Evolutionary conservation across 1,139 yeast species (phyloP).

Genomic region (Saccharomyces hybrid): DNA sequence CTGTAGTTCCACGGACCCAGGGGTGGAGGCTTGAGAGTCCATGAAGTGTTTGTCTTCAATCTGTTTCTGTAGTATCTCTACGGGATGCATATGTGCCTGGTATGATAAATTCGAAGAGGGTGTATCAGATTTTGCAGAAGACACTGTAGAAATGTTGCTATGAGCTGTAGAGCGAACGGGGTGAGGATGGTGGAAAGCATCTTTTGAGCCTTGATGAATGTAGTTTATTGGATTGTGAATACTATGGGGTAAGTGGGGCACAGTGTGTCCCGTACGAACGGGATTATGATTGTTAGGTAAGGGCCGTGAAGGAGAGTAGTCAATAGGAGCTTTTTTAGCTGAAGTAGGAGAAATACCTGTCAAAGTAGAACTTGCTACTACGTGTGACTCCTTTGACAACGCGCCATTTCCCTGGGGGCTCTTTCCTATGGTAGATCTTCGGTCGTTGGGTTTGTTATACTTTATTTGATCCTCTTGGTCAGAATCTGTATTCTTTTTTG

Average conservation of each 20-base stretch:
- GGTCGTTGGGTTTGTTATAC: neutral
- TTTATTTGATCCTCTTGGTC: neutral
- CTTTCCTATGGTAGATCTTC: neutral
- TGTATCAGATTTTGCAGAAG: neutral
- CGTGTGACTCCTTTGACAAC: neutral
- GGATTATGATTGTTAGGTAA: neutral
- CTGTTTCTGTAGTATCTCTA: slow-evolving; percentile 20
- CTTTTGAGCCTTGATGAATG: slow-evolving; percentile 1
- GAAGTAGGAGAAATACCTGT: neutral
- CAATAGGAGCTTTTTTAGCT: neutral
- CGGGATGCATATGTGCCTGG: slow-evolving; percentile 25
- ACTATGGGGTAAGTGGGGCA: slow-evolving; percentile 9
- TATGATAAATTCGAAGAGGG: slow-evolving; percentile 10
- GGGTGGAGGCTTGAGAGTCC: slow-evolving; percentile 4
- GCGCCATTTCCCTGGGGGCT: neutral
- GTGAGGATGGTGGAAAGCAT: slow-evolving; percentile 1
- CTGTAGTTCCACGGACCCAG: neutral
- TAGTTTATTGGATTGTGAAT: slow-evolving; percentile 19
- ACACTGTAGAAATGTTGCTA: neutral
- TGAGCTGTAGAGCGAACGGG: slow-evolving; percentile 1
- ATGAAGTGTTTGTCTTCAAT: slow-evolving; percentile 18
- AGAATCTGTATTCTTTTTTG: neutral
- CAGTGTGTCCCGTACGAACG: neutral
- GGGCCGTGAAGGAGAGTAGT: neutral
- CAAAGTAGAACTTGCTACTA: neutral